Base-by-base conservation (phyloP, 148 eudicot genomes). In the Camellia granthamiana region DNA sequence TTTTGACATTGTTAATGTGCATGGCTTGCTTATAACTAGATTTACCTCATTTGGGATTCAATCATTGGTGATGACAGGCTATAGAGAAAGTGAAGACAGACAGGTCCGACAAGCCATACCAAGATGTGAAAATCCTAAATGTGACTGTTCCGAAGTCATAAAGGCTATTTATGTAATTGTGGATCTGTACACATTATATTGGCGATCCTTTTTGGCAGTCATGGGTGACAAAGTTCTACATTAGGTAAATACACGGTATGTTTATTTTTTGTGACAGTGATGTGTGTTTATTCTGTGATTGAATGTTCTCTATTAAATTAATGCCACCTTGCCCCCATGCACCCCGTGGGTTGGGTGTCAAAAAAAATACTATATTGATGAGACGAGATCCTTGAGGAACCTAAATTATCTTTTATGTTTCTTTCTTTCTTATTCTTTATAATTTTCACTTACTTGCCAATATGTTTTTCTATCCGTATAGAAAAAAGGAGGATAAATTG, bases 51-150 rank as follows among this genome's bases (percentile, higher is more conserved):
- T 44, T 42, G 18, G 21, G 42, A 7, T 51, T 62, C 41, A 64
- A 52, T 30, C 38, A 30, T 63, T 12, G 11, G 59, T 74, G 64
- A 59, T 75, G 49, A 78, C 93, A 96, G 99, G 94, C 82, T 43
- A 86, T 97, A 77, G 99, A 97, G 87, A 97, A 92, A 89, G 98
- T 92, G 87, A 97, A 94, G 90, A 90, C 94, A 5, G 99, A 97
- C 90, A 94, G 84, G 85, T 75, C 54, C 69, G 99, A 97, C 86
- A 94, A 88, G 84, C 99, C 99, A 21, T 90, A 91, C 78, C 98
- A 97, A 84, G 99, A 97, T 77, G 95, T 97, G 72, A 97, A 97
- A 82, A 97, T 97, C 82, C 85, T 97, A n/a, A 97, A 87, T 77
- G 99, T 97, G 78, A 94, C 99, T 51, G 90, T 97, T 78, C 99